phyloP scores from a whole-genome alignment of 1,139 yeast genomes.

The Lodderomyces elongisporus region DNA sequence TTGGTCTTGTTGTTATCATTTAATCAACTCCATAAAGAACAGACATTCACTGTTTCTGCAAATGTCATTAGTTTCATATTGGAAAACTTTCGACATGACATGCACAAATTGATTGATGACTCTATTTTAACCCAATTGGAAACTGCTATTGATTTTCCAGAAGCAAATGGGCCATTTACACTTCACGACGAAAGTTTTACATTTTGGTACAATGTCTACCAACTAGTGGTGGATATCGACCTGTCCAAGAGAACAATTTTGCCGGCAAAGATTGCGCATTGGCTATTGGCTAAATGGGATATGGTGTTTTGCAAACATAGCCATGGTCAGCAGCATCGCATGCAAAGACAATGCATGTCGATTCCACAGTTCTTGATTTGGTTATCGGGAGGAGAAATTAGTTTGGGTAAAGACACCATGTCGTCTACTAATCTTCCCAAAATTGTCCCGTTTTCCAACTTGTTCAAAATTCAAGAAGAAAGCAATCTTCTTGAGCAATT shows the following conservation, averaged over 20 bases:
- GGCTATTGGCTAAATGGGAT: slow-evolving; percentile 47
- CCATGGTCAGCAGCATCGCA: slow-evolving; percentile 3
- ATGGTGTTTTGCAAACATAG: slow-evolving; percentile 6
- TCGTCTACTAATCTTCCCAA: no score
- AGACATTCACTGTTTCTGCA: slow-evolving; percentile 18
- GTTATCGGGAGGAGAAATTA: slow-evolving; percentile 27
- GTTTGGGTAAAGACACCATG: background rate
- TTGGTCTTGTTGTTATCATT: slow-evolving; percentile 38
- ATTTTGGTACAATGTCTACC: slow-evolving; percentile 49
- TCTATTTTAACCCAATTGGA: slow-evolving; percentile 42
- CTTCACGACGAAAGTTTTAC: slow-evolving; percentile 42
- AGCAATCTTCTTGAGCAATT: no score
- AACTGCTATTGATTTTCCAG: slow-evolving; percentile 48
- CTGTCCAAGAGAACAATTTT: slow-evolving; percentile 15
- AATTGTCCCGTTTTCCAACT: no score
- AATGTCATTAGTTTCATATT: slow-evolving; percentile 17
- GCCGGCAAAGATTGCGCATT: slow-evolving; percentile 30
- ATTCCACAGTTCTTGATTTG: slow-evolving; percentile 39
- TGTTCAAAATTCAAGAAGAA: no score
- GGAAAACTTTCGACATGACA: slow-evolving; percentile 9
- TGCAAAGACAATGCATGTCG: background rate
- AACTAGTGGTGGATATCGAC: slow-evolving; percentile 30
- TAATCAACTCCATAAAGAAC: slow-evolving; percentile 36
- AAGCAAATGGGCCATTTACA: slow-evolving; percentile 52
- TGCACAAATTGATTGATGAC: slow-evolving; percentile 25